Percentiles rank a stretch among this genome's conserved stretches.
phyloP scores from a whole-genome alignment of 805 yeast species.

The Wickerhamiella kurtzmanii region DNA sequence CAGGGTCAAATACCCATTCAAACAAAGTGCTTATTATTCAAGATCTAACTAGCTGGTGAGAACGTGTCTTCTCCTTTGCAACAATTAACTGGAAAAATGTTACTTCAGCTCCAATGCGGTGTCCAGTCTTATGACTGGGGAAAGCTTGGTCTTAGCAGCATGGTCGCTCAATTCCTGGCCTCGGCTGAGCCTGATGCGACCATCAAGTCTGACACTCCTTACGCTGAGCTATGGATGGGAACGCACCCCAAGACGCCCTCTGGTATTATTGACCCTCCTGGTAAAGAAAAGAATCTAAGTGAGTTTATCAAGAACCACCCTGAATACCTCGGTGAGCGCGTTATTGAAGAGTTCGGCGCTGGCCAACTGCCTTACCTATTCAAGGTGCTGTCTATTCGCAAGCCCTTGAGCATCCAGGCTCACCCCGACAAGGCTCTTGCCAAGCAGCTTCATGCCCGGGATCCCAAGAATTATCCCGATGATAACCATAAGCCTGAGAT shows the following conservation, averaged over 20 bases:
- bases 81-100: constrained; percentile 11
- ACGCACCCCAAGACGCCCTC: constrained; percentile 92
- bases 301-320: constrained; percentile 54
- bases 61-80: background rate
- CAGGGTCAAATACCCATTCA: background rate
- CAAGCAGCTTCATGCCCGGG: constrained; percentile 56
- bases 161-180: constrained; percentile 80
- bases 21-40: background rate
- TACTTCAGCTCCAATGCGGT: constrained; percentile 27
- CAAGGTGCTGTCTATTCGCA: constrained; percentile 84
- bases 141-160: constrained; percentile 67
- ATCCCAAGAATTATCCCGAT: constrained; percentile 93
- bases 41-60: background rate
- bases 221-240: constrained; percentile 99
- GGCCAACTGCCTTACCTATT: constrained; percentile 81
- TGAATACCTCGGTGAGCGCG: constrained; percentile 41
- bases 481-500: constrained; percentile 99
- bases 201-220: constrained; percentile 67
- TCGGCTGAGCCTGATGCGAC: constrained; percentile 46
- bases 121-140: constrained; percentile 82
- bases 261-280: constrained; percentile 37
- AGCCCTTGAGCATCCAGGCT: constrained; percentile 91
- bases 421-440: constrained; percentile 91
- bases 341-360: constrained; percentile 55
- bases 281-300: constrained; percentile 37